phyloP scores from a whole-genome alignment of 2,329 filamentous ascomycete species.

The Aspergillus persii region DNA sequence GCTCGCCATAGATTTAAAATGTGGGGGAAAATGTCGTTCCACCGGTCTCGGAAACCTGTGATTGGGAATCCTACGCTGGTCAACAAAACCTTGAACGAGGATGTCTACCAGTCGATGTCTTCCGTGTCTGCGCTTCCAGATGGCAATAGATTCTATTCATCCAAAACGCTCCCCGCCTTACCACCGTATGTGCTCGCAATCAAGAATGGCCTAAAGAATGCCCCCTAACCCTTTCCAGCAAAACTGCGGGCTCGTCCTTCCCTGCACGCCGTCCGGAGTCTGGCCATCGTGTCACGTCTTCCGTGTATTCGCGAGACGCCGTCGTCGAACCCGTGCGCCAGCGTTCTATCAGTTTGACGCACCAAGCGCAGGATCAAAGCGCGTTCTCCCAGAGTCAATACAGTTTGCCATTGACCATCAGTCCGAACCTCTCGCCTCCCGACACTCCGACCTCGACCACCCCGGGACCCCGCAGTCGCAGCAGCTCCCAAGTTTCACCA shows the following conservation, averaged over 20 bases:
- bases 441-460: constrained; percentile 38
- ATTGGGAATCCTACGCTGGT: constrained; percentile 47
- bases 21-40: constrained; percentile 54
- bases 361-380: constrained; percentile 8
- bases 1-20: constrained; percentile 35
- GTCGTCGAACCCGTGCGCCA: constrained; percentile 28
- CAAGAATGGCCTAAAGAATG: background rate
- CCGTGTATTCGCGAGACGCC: constrained; percentile 56
- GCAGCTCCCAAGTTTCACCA: constrained; percentile 39
- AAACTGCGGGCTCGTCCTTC: constrained; percentile 12
- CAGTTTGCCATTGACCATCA: constrained; percentile 3
- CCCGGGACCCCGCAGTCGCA: constrained; percentile 25
- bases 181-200: constrained; percentile 35
- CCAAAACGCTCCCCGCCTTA: constrained; percentile 36
- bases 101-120: constrained; percentile 40
- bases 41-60: constrained; percentile 44
- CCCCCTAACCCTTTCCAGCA: constrained; percentile 17
- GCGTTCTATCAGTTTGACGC: constrained; percentile 16
- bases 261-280: constrained; percentile 17
- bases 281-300: constrained; percentile 53
- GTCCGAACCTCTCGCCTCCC: constrained; percentile 49
- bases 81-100: constrained; percentile 47
- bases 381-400: background rate
- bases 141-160: constrained; percentile 19
- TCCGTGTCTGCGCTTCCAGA: constrained; percentile 30